Base-by-base conservation (phyloP, 192 early-diverging fungal genomes). In the Paraglomus occultum region DNA sequence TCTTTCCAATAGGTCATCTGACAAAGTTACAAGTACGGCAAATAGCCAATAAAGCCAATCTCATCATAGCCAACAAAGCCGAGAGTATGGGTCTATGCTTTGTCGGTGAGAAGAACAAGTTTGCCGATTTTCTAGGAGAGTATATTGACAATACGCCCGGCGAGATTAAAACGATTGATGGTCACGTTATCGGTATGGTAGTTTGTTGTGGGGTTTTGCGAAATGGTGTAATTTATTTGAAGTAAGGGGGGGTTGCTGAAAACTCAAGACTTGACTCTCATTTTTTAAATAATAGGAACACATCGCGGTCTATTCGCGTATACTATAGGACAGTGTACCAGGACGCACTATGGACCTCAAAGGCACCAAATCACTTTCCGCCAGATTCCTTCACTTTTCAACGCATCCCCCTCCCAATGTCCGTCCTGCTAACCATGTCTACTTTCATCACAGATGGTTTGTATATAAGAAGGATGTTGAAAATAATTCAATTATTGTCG, bases 61-160 rank as follows among this genome's bases (percentile, higher is more conserved):
- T 98, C 12, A 54, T 71, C 4, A 87, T 88, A 0, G 80, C 87
- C 0, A 79, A 78, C 43, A 91, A 92, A 75, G 80, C 77, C 54
- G 96, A 98, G 73, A 94, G 92, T 72, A 95, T 95, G 93, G 96
- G 96, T 0, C 93, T 98, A 17, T 98, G 96, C 64, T 96, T 98
- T 84, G 87, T 98, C 4, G 94, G 95, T 6, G 88, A 94, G 69
- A 82, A 88, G 2, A 79, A 79, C 1, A 74, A 76, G 31, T 98
- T 95, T 77, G 82, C 88, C 6, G 82, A 87, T 15, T 96, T 98
- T 67, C 65, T 94, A 43, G 82, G 78, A 74, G 71, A 82, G 74
- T 80, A 75, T 48, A 23, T 78, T 55, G 60, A 70, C 10, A 7
- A 18, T 2, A 47, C 48, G n/a, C 73, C 70, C 0, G 76, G 77